A percentile compares a stretch with the other conserved stretches of the same genome.
phyloP scores from a whole-genome alignment of 139 green algal species.

The Bryopsis sp. region DNA sequence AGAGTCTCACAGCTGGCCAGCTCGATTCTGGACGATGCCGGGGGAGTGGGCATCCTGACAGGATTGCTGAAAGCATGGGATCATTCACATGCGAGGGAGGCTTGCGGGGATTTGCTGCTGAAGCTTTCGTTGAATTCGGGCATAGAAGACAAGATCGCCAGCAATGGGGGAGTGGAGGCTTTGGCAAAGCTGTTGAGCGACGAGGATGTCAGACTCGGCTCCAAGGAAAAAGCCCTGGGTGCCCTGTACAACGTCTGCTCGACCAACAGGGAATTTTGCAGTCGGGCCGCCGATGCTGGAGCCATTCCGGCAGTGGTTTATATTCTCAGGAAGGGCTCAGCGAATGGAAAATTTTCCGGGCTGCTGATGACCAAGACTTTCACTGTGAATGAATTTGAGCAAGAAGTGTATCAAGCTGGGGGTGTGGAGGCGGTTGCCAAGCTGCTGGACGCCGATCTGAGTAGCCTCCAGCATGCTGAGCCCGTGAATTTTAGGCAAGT shows the following conservation, averaged over 20 bases:
- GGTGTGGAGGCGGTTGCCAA: slow-evolving; percentile 1
- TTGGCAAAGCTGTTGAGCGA: background rate
- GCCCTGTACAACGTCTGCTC: slow-evolving; percentile 1
- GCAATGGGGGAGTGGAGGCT: background rate
- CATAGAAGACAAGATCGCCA: background rate
- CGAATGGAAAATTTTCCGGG: slow-evolving; percentile 7
- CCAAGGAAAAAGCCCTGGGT: slow-evolving; percentile 4
- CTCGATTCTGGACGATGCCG: background rate
- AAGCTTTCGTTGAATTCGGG: background rate
- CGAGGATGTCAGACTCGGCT: background rate
- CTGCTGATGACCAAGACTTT: slow-evolving; percentile 15
- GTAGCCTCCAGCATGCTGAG: slow-evolving; percentile 6
- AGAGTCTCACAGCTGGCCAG: background rate
- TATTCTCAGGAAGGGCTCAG: background rate
- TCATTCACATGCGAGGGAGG: background rate
- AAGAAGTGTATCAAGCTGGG: slow-evolving; percentile 1
- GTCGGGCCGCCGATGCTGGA: background rate
- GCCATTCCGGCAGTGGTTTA: slow-evolving; percentile 3
- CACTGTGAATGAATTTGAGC: slow-evolving; percentile 6
- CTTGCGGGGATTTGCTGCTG: slow-evolving; percentile 12
- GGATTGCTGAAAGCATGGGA: slow-evolving; percentile 11
- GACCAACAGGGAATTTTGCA: slow-evolving; percentile 4
- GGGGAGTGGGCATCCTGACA: background rate
- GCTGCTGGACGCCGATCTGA: slow-evolving; percentile 12
- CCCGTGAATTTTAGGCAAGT: slow-evolving; percentile 7